Percentiles rank a stretch among this genome's conserved stretches.
These are phyloP conservation scores for Alnus glutinosa DNA, from an alignment of 306 rosid species.

Conservation along the genomic window DNA sequence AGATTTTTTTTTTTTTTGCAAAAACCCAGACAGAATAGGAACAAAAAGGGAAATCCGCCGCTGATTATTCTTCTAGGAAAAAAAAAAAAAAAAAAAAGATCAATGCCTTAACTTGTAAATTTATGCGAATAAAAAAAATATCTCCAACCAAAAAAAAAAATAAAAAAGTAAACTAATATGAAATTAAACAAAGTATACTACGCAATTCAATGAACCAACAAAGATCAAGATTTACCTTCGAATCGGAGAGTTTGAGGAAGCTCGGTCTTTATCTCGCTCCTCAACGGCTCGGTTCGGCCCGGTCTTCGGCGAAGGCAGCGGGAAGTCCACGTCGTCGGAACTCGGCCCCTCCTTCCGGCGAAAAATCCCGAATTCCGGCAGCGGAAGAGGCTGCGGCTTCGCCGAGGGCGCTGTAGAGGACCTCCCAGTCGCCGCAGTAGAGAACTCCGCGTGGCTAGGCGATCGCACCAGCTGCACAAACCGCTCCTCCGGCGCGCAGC, in stretches of 20 bases:
- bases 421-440: background rate
- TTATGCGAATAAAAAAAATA: background rate
- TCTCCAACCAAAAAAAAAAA: background rate
- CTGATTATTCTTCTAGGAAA: background rate
- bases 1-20: background rate
- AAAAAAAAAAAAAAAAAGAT: background rate
- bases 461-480: slow-evolving; percentile 28
- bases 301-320: slow-evolving; percentile 60
- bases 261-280: slow-evolving; percentile 42
- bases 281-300: slow-evolving; percentile 27
- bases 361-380: slow-evolving; percentile 49
- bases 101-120: background rate
- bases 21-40: background rate
- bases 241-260: slow-evolving; percentile 30
- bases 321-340: slow-evolving; percentile 40
- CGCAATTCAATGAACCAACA: background rate
- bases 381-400: slow-evolving; percentile 75
- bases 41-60: background rate
- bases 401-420: slow-evolving; percentile 18
- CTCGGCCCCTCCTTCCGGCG: slow-evolving; percentile 29
- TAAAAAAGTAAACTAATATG: background rate
- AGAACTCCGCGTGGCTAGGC: slow-evolving; percentile 12
- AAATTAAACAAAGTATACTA: background rate
- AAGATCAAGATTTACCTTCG: slow-evolving; percentile 42
- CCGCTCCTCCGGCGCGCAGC: slow-evolving; percentile 17